Evolutionary conservation across 176 grass and related monocot species (phyloP), one percentile per base, ranked within the genome.

Genomic region (Chloris gayana): DNA sequence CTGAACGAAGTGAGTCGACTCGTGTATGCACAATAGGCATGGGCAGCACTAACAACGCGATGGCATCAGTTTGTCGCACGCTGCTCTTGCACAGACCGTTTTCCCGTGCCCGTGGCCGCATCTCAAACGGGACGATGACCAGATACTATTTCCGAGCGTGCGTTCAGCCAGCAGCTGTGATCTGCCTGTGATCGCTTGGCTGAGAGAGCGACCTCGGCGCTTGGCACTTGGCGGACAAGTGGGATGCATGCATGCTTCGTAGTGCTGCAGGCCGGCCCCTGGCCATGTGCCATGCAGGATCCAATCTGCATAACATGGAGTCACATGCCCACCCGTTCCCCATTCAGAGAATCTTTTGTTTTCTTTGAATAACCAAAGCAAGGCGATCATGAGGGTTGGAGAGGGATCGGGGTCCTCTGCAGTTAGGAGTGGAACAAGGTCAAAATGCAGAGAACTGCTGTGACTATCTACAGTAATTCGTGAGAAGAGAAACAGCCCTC

Each of bases 281-380:
- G 45, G 62, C 72, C 86, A 88, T 88, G 80, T 74, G 80, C 80
- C 38, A 15, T 83, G 74, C 80, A 31, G 49, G 75, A 87, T 87
- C 80, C 60, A 17, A 67, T 56, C 73, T 7, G 56, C 66, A 64
- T 24, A 83, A 83, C 68, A 15, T 83, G 86, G 68, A 6, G 31
- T 29, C 80, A 84, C 80, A 79, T 83, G 80, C 44, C 37, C 79
- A 2, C 14, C 39, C 5, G 31, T 34, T 14, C n/a, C 25, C 62
- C 27, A 34, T 22, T 15, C 38, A 5, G 46, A 14, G 25, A 46
- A 72, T 81, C 53, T 72, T 35, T 35, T 35, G 34, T 35, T 35
- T 35, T 35, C 34, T 35, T n/a, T n/a, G n/a, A n/a, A n/a, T n/a
- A n/a, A n/a, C n/a, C n/a, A n/a, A n/a, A n/a, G n/a, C n/a, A n/a